Evolutionary conservation across 306 rosid species (phyloP).

Genomic region (Pterocarpus macrocarpus): DNA sequence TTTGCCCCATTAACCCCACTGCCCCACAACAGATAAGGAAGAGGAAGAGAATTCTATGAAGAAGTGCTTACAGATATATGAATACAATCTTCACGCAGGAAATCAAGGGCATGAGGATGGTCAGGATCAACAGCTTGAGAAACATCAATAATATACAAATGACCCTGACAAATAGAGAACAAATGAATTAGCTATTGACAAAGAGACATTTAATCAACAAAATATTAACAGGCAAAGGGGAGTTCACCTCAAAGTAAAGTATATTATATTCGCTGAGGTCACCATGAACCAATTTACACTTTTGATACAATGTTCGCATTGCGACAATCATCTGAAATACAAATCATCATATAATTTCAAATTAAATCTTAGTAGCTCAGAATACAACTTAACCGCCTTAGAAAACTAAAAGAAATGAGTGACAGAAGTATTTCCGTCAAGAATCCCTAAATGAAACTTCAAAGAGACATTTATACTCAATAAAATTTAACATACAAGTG

Average conservation of each 20-base stretch:
- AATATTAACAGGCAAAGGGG: constrained; percentile 11
- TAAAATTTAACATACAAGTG: not conserved
- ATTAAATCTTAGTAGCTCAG: constrained; percentile 2
- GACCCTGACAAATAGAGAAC: constrained; percentile 68
- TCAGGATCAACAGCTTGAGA: constrained; percentile 96
- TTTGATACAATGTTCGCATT: constrained; percentile 89
- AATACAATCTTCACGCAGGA: constrained; percentile 82
- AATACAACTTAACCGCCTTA: not conserved
- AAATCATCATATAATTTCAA: constrained; percentile 37
- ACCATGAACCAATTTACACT: constrained; percentile 93
- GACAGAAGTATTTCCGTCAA: constrained; percentile 23
- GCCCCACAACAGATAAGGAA: constrained; percentile 5
- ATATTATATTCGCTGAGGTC: constrained; percentile 94
- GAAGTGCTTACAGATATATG: constrained; percentile 75
- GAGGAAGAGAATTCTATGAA: constrained; percentile 1
- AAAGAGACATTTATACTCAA: not conserved
- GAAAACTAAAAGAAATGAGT: constrained; percentile 6
- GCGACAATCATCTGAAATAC: constrained; percentile 71
- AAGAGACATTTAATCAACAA: constrained; percentile 22
- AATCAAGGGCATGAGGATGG: constrained; percentile 87
- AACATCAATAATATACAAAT: constrained; percentile 86
- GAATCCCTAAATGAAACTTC: constrained; percentile 27
- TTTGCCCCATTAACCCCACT: not conserved
- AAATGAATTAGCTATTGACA: constrained; percentile 31
- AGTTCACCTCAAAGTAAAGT: constrained; percentile 80